These are phyloP conservation scores for Acrocalymma vagum DNA, from an alignment of 2,329 filamentous ascomycete genomes.

Conservation along the genomic window DNA sequence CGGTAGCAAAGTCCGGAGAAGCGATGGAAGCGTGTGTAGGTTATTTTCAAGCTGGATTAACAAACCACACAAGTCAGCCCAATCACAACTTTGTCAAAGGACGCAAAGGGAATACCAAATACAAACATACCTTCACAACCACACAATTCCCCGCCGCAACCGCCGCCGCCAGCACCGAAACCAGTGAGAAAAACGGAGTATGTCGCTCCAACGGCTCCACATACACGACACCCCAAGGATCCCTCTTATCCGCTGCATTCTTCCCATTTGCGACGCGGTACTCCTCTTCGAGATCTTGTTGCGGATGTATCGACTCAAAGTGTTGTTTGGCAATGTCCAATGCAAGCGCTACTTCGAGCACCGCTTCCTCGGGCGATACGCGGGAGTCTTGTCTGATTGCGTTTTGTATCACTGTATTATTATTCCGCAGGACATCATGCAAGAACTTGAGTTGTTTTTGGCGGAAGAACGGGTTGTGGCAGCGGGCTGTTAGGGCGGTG, in stretches of 20 bases:
- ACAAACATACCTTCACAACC: constrained; percentile 54
- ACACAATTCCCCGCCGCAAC: constrained; percentile 62
- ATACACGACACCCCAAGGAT: constrained; percentile 54
- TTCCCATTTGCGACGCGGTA: constrained; percentile 52
- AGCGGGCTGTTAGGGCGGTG: constrained; percentile 55
- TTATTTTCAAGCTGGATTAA: constrained; percentile 51
- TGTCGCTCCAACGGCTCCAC: constrained; percentile 57
- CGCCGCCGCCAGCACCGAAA: constrained; percentile 52
- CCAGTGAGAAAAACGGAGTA: constrained; percentile 55
- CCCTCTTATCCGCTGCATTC: constrained; percentile 44
- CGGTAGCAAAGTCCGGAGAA: constrained; percentile 50
- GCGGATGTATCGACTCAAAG: constrained; percentile 51
- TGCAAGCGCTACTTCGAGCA: constrained; percentile 52
- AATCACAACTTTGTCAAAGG: neutral
- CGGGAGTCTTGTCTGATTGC: constrained; percentile 53
- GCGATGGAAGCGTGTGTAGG: constrained; percentile 42
- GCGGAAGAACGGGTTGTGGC: constrained; percentile 56
- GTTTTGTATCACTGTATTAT: constrained; percentile 45
- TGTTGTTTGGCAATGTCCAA: constrained; percentile 50
- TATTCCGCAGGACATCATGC: constrained; percentile 48
- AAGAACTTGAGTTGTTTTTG: constrained; percentile 57
- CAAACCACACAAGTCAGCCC: too few species aligned
- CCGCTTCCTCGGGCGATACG: constrained; percentile 47
- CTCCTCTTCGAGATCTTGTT: constrained; percentile 50
- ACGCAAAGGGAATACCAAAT: neutral